These are phyloP conservation scores for Picochlorum sp. DNA, from an alignment of 139 green algal genomes.

Conservation along the genomic window DNA sequence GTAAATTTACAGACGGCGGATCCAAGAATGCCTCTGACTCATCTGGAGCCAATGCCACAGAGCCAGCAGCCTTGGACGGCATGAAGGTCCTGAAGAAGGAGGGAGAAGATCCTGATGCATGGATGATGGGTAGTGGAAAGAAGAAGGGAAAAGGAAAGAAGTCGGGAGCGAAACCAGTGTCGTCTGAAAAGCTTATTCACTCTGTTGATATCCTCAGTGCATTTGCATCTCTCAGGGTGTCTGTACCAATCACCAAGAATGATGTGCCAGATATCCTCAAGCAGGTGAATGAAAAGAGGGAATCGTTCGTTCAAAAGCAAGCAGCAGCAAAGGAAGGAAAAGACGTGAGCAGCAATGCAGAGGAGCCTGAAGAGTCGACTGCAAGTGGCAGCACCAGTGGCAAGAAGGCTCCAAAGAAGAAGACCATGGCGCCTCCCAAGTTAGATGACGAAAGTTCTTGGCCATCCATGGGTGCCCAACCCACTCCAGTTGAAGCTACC, in stretches of 20 bases:
- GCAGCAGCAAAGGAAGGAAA: conserved; percentile 7
- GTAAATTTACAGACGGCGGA: conserved; percentile 16
- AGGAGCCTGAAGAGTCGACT: background rate
- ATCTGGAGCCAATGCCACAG: background rate
- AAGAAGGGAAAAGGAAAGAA: conserved; percentile 27
- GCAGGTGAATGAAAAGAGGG: conserved; percentile 19
- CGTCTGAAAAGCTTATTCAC: conserved; percentile 19
- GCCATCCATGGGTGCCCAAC: conserved; percentile 25
- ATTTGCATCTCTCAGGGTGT: conserved; percentile 19
- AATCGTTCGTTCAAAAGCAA: conserved; percentile 16
- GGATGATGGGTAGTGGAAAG: conserved; percentile 21
- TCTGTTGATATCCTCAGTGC: conserved; percentile 32
- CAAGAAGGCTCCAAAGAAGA: background rate
- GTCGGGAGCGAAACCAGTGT: background rate
- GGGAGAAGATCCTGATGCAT: conserved; percentile 25
- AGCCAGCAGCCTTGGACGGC: conserved; percentile 6
- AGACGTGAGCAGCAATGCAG: background rate
- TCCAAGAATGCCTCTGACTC: background rate
- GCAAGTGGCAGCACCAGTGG: background rate
- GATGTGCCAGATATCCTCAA: conserved; percentile 6
- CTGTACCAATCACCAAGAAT: conserved; percentile 11
- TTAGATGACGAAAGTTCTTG: conserved; percentile 27
- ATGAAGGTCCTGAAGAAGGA: conserved; percentile 26
- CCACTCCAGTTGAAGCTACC: background rate
- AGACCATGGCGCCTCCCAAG: conserved; percentile 4